phyloP scores from a whole-genome alignment of 1,284 basidiomycete genomes.

The Leccinum discolor region DNA sequence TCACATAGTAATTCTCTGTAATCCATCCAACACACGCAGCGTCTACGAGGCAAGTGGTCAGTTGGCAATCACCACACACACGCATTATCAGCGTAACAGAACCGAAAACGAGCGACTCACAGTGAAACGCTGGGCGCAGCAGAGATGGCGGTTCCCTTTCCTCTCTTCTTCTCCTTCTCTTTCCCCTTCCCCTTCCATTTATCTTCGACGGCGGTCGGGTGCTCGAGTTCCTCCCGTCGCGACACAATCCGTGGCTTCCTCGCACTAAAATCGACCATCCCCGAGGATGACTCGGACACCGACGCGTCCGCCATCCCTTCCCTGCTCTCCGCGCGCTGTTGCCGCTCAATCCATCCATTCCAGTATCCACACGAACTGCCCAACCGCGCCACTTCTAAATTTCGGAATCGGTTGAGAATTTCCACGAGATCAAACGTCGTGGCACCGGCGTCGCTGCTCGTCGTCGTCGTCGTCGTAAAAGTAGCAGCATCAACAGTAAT shows the following conservation, averaged over 20 bases:
- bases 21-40: conserved; percentile 60
- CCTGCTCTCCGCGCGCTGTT: background rate
- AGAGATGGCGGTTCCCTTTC: background rate
- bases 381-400: conserved; percentile 45
- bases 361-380: conserved; percentile 49
- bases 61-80: background rate
- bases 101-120: conserved; percentile 27
- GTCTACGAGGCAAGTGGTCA: conserved; percentile 34
- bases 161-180: conserved; percentile 5
- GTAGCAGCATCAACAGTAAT: background rate
- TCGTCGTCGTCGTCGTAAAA: background rate
- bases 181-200: conserved; percentile 14
- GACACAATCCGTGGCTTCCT: conserved; percentile 15
- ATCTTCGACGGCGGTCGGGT: background rate
- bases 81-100: background rate
- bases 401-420: conserved; percentile 38
- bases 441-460: background rate
- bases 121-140: background rate
- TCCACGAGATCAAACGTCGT: conserved; percentile 12
- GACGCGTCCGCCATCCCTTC: background rate
- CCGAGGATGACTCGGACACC: background rate
- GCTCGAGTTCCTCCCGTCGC: conserved; percentile 15
- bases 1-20: conserved; percentile 54
- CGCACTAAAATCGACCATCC: background rate
- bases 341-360: conserved; percentile 23